These are phyloP conservation scores for Spinacia oleracea DNA, from an alignment of 179 eudicot genomes.

Conservation along the genomic window DNA sequence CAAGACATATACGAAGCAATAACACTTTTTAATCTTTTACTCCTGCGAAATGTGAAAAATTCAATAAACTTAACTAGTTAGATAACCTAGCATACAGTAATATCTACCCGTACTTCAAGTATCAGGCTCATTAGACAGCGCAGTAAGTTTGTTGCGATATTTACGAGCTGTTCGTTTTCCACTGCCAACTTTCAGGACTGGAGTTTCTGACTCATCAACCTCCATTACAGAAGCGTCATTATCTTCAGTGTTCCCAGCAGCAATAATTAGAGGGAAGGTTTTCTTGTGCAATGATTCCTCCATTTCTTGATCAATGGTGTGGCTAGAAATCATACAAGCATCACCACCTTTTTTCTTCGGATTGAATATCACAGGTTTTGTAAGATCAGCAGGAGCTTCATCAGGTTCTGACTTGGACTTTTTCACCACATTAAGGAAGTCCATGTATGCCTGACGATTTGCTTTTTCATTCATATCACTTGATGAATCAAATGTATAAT, in stretches of 20 bases:
- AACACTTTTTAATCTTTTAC: background rate
- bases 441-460: conserved; percentile 57
- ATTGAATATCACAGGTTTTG: conserved; percentile 55
- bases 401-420: conserved; percentile 38
- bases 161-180: conserved; percentile 44
- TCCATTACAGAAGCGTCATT: conserved; percentile 60
- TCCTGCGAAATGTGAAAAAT: background rate
- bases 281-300: conserved; percentile 30
- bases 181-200: conserved; percentile 25
- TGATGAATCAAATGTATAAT: conserved; percentile 55
- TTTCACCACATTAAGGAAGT: conserved; percentile 47
- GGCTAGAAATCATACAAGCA: conserved; percentile 7
- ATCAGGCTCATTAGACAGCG: conserved; percentile 31
- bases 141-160: conserved; percentile 51
- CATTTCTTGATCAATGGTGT: conserved; percentile 20
- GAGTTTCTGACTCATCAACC: conserved; percentile 50
- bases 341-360: conserved; percentile 46
- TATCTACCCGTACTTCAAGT: conserved; percentile 23
- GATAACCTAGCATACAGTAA: conserved; percentile 3
- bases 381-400: conserved; percentile 40
- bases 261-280: conserved; percentile 35
- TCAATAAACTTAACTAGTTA: background rate
- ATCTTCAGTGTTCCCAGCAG: conserved; percentile 32
- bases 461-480: conserved; percentile 62
- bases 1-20: background rate